Evolutionary conservation across 2,329 filamentous ascomycete species (phyloP), one percentile per base, ranked within the genome.

Genomic region (Aspergillus neoniger): DNA sequence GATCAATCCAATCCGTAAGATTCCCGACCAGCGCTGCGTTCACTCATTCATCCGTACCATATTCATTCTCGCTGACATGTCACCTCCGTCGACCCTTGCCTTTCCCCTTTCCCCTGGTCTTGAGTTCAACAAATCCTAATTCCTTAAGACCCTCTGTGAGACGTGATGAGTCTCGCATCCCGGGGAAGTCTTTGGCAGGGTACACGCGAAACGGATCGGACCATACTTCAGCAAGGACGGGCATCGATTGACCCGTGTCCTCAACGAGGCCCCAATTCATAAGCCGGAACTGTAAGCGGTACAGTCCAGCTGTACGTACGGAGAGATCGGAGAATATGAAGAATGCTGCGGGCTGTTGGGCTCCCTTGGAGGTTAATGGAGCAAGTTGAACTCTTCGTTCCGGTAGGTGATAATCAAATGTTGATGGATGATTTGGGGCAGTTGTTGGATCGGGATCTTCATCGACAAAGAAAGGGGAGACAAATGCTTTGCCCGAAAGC

Each of bases 311-410:
- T 7, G 75, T 76, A 49, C 79, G 78, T 21, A 81, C 74, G 3
- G 79, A 81, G 1, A 82, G 72, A 63, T 82, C 80, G 0, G 79
- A 72, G 55, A 82, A 82, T 25, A 81, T 77, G 65, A 81, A 82
- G 63, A 81, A 82, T 2, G 76, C 73, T 19, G 77, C 74, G 4
- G 79, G 78, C 4, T 72, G 67, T 48, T 48, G 54, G 64, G 55
- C 12, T 65, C 63, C 25, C 60, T 59, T n/a, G 53, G 23, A 61
- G 58, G 43, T 61, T 59, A n/a, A 51, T 49, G 47, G 30, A 6
- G 41, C 15, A 23, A 28, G 38, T 15, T 36, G 53, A 3, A 52
- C n/a, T 36, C 39, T 64, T 9, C 47, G 61, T 43, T 57, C 50
- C 6, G 57, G 50, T 21, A 65, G 58, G 15, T 59, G 32, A 36